Base-by-base conservation (phyloP, 2,329 filamentous ascomycete species). In the Nectriaceae sp. region DNA sequence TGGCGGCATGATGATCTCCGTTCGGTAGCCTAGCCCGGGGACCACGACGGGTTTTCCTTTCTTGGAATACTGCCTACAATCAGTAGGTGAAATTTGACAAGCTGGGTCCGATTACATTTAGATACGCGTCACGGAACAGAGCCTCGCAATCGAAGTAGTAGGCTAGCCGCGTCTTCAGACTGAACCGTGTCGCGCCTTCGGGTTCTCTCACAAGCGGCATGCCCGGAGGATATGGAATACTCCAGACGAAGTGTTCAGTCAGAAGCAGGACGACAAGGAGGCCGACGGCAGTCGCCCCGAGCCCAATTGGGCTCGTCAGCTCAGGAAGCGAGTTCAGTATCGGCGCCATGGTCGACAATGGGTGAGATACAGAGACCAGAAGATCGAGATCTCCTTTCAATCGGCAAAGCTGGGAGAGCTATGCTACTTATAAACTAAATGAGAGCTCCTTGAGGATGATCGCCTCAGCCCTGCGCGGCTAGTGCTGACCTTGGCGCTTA, bases 1-100 rank as follows among this genome's bases (percentile, higher is more conserved):
- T 5, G 62, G 59, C 0, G 75, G 74, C n/a, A 77, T 54, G 37
- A 75, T 65, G n/a, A 75, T 55, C 49, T 75, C 72, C 35, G 66
- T 64, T 19, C 68, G 67, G 22, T 69, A 62, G 3, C 67, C 70
- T 5, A 74, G 59, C 4, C 70, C 69, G 0, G 74, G 74, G 5
- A 75, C 45, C 2, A 76, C 57, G 3, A 75, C 73, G 0, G 71
- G 58, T 26, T 65, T 64, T n/a, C 71, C 72, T 15, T 67, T 65
- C 40, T 75, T 75, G 20, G 64, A 59, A 48, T 74, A 75, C 71
- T 76, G 8, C 1, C 29, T 22, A n/a, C 8, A n/a, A n/a, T 13
- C 13, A 29, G 24, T 13, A 29, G 24, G 13, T 29, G 24, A 6
- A 29, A 13, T 6, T 6, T 29, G 24, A 29, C 24, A 46, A n/a